Percentiles rank a stretch among this genome's conserved stretches.
phyloP scores from a whole-genome alignment of 2,329 filamentous ascomycete genomes.

The Fusarium xyrophilum region DNA sequence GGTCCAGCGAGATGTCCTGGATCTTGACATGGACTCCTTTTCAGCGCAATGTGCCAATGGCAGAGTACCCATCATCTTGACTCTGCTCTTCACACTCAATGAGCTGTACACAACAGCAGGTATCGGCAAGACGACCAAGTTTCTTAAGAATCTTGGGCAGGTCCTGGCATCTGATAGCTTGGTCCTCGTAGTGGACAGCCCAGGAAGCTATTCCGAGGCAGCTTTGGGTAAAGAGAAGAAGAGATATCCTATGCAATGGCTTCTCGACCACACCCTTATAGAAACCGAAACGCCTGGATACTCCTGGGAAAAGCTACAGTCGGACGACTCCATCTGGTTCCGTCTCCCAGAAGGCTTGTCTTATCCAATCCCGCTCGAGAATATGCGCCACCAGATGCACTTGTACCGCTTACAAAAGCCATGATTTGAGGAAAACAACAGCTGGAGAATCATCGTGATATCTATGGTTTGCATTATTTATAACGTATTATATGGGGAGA shows the following conservation, averaged over 20 bases:
- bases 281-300: constrained; percentile 48
- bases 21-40: constrained; percentile 48
- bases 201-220: constrained; percentile 89
- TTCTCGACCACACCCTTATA: constrained; percentile 82
- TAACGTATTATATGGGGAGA: constrained; percentile 1
- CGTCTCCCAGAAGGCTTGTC: constrained; percentile 69
- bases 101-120: constrained; percentile 86
- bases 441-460: constrained; percentile 21
- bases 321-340: constrained; percentile 86
- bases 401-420: constrained; percentile 63
- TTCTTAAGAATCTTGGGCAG: constrained; percentile 74
- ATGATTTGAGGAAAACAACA: constrained; percentile 19
- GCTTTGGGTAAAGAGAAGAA: constrained; percentile 67
- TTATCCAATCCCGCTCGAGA: constrained; percentile 87
- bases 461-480: constrained; percentile 28
- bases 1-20: constrained; percentile 57
- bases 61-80: constrained; percentile 64
- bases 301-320: constrained; percentile 76
- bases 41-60: constrained; percentile 41
- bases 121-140: constrained; percentile 73
- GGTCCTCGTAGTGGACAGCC: constrained; percentile 88
- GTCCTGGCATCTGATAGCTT: constrained; percentile 65
- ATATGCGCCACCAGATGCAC: constrained; percentile 95
- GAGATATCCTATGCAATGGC: constrained; percentile 91
- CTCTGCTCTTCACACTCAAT: constrained; percentile 92